Evolutionary conservation across 345 rosid species (phyloP), one percentile per base, ranked within the genome.

Genomic region (Bretschneidera sinensis): DNA sequence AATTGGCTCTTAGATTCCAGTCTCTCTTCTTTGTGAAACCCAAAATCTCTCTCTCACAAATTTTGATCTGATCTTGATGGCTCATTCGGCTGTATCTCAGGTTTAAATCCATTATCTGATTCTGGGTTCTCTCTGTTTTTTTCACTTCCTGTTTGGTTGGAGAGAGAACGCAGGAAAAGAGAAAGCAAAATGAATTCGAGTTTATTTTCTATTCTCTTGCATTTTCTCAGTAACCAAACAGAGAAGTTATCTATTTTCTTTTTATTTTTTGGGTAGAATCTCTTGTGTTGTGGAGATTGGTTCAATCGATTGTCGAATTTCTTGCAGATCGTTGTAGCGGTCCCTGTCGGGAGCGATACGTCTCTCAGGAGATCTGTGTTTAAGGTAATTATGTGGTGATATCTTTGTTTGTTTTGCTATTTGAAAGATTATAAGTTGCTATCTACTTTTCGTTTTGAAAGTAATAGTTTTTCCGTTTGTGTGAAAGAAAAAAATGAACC

Each of bases 281-380:
- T 19, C 62, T 20, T 51, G n/a, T n/a, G n/a, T n/a, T n/a, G n/a
- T 48, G 24, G 18, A n/a, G 9, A 49, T 52, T 24, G 48, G 48
- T 9, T 20, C 43, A 1, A 21, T 24, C 13, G 43, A 33, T 63
- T 54, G 10, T 17, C 0, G 24, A 22, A 51, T 56, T 17, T 57
- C 18, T 69, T 45, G 57, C 83, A 86, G 86, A 74, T 81, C 56
- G 57, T 82, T 19, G 51, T 69, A 19, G 76, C 77, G 50, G 77
- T 57, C 60, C 79, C 83, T 22, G 57, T 73, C 35, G 74, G 83
- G 33, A 48, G 66, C 47, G 89, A 81, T 55, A 47, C 77, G 1
- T 22, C 76, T 55, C 53, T 60, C 0, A 73, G 71, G 63, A 76
- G 71, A 76, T 78, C 84, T 35, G 63, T 67, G 24, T 62, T 75